Evolutionary conservation across 148 eudicot genomes (phyloP).

Genomic region (Chenopodium berlandieri): DNA sequence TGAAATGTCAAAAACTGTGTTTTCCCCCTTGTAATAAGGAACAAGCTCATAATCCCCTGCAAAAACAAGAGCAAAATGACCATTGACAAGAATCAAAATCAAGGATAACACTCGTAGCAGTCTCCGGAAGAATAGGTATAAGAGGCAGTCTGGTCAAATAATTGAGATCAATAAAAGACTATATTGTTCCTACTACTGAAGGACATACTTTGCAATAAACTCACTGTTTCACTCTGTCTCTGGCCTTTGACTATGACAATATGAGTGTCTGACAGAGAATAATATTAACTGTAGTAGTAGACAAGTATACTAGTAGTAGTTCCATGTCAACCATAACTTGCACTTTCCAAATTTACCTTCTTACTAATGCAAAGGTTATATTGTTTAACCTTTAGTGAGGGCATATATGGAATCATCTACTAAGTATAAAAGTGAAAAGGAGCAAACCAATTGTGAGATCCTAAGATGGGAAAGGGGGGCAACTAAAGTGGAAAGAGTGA

Average conservation of each 20-base stretch:
- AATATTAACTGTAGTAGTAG: too few relatives aligned
- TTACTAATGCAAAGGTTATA: too few relatives aligned
- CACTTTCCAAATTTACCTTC: too few relatives aligned
- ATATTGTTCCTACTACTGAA: not conserved
- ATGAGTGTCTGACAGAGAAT: too few relatives aligned
- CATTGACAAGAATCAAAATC: not conserved
- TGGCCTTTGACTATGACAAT: not conserved
- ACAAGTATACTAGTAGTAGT: too few relatives aligned
- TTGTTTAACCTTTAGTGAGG: too few relatives aligned
- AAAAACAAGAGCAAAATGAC: conserved; percentile 27
- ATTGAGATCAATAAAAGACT: not conserved
- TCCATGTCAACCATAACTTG: too few relatives aligned
- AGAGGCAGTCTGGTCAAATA: not conserved
- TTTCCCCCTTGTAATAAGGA: conserved; percentile 96
- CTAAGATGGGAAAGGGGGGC: not conserved
- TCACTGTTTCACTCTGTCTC: not conserved
- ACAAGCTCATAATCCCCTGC: conserved; percentile 86
- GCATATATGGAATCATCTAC: not conserved
- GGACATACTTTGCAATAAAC: not conserved
- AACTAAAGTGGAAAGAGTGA: not conserved
- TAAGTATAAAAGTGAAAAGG: not conserved
- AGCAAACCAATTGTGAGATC: not conserved
- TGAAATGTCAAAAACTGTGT: conserved; percentile 91
- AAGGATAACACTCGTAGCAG: not conserved
- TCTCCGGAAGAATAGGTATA: not conserved